Evolutionary conservation across 306 rosid species (phyloP).

Genomic region (Abrus precatorius): DNA sequence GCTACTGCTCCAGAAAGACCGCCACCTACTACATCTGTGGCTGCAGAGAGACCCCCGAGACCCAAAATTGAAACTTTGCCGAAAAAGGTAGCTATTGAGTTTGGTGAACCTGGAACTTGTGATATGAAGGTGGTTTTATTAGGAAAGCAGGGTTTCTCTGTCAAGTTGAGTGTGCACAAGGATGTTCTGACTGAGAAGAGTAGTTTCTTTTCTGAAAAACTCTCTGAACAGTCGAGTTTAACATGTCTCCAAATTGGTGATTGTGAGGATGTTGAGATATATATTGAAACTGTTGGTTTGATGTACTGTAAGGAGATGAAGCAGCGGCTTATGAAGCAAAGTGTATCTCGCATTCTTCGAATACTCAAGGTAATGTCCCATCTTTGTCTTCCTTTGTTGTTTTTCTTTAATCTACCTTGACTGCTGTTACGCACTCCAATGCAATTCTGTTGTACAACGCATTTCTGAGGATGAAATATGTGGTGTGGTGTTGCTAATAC

Average conservation of each 20-base stretch:
- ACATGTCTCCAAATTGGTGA: conserved; percentile 77
- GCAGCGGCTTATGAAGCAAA: conserved; percentile 91
- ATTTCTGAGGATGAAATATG: conserved; percentile 26
- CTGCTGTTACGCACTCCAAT: background rate
- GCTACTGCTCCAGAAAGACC: conserved; percentile 58
- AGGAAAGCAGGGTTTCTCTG: conserved; percentile 94
- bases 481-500: background rate
- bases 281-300: conserved; percentile 88
- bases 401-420: conserved; percentile 19
- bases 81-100: conserved; percentile 92
- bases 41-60: conserved; percentile 69
- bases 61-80: conserved; percentile 84
- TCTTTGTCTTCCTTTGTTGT: background rate
- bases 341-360: conserved; percentile 86
- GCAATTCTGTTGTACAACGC: background rate
- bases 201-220: conserved; percentile 72
- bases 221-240: conserved; percentile 59
- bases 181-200: conserved; percentile 75
- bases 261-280: conserved; percentile 94
- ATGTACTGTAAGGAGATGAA: conserved; percentile 96
- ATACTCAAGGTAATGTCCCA: conserved; percentile 76
- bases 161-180: conserved; percentile 87
- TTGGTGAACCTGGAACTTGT: conserved; percentile 95
- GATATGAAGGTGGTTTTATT: conserved; percentile 82
- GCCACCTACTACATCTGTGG: conserved; percentile 58